phyloP scores from a whole-genome alignment of 768 basidiomycete species.

The Suillus bovinus region DNA sequence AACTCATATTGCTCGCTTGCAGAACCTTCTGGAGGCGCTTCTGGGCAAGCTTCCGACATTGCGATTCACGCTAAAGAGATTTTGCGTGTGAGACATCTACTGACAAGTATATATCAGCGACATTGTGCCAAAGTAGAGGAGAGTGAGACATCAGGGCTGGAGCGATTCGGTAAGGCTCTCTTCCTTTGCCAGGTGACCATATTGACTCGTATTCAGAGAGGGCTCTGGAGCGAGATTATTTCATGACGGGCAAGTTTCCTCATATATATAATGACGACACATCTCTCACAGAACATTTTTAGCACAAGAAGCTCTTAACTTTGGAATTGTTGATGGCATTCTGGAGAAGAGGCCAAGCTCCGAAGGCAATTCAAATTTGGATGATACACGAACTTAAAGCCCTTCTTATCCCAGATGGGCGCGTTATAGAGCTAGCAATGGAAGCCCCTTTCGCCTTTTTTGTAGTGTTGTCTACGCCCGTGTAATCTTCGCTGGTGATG shows the following conservation, averaged over 20 bases:
- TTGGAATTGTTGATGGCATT: constrained; percentile 93
- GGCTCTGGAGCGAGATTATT: constrained; percentile 93
- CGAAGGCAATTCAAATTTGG: constrained; percentile 34
- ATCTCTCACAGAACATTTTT: constrained; percentile 26
- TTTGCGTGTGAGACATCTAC: constrained; percentile 76
- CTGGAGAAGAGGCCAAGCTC: constrained; percentile 72
- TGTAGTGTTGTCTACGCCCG: constrained; percentile 5
- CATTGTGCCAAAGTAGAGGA: constrained; percentile 79
- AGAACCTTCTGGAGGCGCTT: constrained; percentile 97
- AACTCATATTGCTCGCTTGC: constrained; percentile 19
- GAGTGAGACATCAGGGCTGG: constrained; percentile 57
- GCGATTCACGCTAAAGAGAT: constrained; percentile 98
- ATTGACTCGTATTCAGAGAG: constrained; percentile 51
- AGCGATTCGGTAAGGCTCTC: constrained; percentile 70
- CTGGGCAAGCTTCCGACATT: constrained; percentile 94
- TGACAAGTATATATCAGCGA: constrained; percentile 87
- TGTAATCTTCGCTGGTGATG: constrained; percentile 7
- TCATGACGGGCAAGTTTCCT: constrained; percentile 73
- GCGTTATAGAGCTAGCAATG: neutral
- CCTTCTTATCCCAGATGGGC: constrained; percentile 9
- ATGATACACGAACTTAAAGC: constrained; percentile 9
- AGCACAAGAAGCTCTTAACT: constrained; percentile 87
- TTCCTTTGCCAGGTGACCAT: constrained; percentile 18
- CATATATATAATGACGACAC: constrained; percentile 17
- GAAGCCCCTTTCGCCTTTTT: constrained; percentile 8